These are phyloP conservation scores for Tuber aestivum DNA, from an alignment of 495 filamentous ascomycete genomes.

Conservation along the genomic window DNA sequence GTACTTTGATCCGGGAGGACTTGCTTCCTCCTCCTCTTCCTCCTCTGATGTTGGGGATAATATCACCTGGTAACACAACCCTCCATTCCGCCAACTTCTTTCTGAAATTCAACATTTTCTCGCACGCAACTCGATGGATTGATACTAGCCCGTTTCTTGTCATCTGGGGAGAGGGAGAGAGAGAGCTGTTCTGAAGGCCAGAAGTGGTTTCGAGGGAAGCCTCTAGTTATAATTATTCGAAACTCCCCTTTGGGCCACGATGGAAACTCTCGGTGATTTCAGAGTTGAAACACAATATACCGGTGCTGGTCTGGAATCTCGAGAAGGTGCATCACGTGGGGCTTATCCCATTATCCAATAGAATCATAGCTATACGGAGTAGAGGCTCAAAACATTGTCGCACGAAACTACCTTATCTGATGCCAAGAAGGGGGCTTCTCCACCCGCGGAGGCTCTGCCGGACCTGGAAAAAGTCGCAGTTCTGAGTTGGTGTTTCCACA, in stretches of 20 bases:
- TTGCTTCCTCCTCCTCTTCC: too few species aligned
- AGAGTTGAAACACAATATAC: not conserved
- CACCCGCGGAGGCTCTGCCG: too few species aligned
- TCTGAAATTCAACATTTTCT: not conserved
- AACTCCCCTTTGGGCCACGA: not conserved
- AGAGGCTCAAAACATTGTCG: too few species aligned
- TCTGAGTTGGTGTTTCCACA: too few species aligned
- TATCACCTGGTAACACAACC: not conserved
- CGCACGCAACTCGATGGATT: too few species aligned
- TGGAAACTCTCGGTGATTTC: not conserved
- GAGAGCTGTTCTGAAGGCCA: not conserved
- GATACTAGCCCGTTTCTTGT: not conserved
- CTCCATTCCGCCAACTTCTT: not conserved
- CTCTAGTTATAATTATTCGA: not conserved
- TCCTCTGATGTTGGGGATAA: not conserved
- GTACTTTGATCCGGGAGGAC: not conserved
- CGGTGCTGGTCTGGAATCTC: not conserved
- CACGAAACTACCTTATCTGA: too few species aligned
- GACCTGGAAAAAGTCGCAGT: too few species aligned
- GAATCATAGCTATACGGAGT: too few species aligned
- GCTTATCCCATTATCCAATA: not conserved
- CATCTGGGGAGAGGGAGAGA: too few species aligned
- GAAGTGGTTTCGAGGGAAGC: not conserved
- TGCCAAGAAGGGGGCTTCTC: too few species aligned
- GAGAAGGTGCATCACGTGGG: too few species aligned